phyloP scores from a whole-genome alignment of 805 yeast genomes.

The Hermanozyma aechmeae region DNA sequence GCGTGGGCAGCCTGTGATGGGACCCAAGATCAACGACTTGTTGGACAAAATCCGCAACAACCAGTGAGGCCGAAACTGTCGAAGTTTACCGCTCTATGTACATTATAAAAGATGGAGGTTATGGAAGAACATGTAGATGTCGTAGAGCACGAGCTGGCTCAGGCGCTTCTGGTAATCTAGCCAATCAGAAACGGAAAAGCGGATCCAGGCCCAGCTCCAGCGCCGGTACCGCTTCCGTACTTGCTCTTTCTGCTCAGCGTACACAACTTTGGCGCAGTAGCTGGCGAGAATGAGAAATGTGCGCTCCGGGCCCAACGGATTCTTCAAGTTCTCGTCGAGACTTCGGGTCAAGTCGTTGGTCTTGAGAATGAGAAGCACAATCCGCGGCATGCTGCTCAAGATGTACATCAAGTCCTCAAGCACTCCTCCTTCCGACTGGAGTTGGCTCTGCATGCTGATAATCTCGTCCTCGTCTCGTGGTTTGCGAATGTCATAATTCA shows the following conservation, averaged over 20 bases:
- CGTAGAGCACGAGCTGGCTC: constrained; percentile 24
- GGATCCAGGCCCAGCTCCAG: constrained; percentile 13
- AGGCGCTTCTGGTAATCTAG: constrained; percentile 20
- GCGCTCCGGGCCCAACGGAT: constrained; percentile 80
- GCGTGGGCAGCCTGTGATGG: constrained; percentile 86
- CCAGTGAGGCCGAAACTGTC: too few relatives aligned
- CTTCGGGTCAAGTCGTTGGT: constrained; percentile 91
- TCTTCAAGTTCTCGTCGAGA: constrained; percentile 72
- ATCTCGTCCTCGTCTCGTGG: constrained; percentile 56
- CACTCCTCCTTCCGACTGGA: constrained; percentile 51
- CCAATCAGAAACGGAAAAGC: constrained; percentile 18
- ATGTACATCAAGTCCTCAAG: constrained; percentile 72
- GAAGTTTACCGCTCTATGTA: neutral
- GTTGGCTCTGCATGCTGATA: constrained; percentile 51
- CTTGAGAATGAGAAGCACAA: constrained; percentile 77
- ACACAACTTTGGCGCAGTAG: constrained; percentile 79
- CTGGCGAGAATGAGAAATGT: constrained; percentile 83
- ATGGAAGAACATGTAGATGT: constrained; percentile 17
- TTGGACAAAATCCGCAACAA: constrained; percentile 66
- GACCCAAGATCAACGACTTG: constrained; percentile 71
- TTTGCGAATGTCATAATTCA: constrained; percentile 48
- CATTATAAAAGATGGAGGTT: constrained; percentile 2
- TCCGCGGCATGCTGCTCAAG: constrained; percentile 70
- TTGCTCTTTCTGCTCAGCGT: constrained; percentile 49
- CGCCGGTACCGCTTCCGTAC: constrained; percentile 10